Conservation (phyloP, 2,329 filamentous ascomycete genomes). For the Sporothrix euskadiensis region DNA sequence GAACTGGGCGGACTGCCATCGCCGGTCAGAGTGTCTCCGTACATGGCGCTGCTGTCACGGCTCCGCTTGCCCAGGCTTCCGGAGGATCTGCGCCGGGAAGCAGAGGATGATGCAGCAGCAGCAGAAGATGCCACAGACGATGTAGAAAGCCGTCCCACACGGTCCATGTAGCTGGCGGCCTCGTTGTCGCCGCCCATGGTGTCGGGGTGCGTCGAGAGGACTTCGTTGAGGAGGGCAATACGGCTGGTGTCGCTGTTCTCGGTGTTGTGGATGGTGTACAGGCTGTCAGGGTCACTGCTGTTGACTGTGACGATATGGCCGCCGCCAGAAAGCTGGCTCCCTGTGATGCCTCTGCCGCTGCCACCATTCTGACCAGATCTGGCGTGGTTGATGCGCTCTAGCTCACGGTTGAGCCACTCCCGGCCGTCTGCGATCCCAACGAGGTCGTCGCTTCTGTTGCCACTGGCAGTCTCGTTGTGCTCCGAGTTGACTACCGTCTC, state of each 20-base stretch:
- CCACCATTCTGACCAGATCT: not conserved
- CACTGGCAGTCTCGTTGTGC: not conserved
- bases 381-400: not conserved
- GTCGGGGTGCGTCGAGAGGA: not conserved
- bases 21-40: not conserved
- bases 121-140: not conserved
- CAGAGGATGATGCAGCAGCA: not conserved
- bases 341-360: not conserved
- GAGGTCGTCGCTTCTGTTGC: not conserved
- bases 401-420: not conserved
- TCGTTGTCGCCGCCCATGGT: not conserved
- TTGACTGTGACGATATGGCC: not conserved
- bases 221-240: not conserved
- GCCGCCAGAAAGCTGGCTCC: not conserved
- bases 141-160: not conserved
- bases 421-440: not conserved
- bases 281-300: not conserved
- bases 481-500: not conserved
- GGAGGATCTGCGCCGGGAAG: not conserved
- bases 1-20: not conserved
- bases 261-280: not conserved
- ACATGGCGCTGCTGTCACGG: not conserved
- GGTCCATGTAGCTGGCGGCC: slow-evolving; percentile 5
- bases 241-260: not conserved
- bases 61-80: slow-evolving; percentile 10